Evolutionary conservation across 108 stramenopile genomes (phyloP).

Genomic region (Conticribra guillardii): DNA sequence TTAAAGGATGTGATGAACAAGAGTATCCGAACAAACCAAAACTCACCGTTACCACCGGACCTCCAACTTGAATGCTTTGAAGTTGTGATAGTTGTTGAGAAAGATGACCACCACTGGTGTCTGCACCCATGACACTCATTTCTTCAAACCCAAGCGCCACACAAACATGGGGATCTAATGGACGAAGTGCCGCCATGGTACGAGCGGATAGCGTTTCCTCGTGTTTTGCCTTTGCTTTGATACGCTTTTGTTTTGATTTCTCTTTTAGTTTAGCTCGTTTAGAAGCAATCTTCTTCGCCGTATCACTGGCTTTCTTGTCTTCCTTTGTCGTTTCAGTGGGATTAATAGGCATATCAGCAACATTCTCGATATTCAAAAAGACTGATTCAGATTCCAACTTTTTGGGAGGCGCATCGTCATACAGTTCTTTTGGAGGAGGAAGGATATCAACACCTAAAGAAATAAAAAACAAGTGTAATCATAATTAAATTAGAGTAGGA

Average conservation of each 20-base stretch:
- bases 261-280: slow-evolving; percentile 38
- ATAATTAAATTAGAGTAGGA: neutral
- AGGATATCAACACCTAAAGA: slow-evolving; percentile 30
- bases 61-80: slow-evolving; percentile 26
- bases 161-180: slow-evolving; percentile 42
- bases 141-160: slow-evolving; percentile 51
- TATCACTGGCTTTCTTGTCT: slow-evolving; percentile 32
- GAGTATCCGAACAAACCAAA: too few species aligned
- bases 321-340: slow-evolving; percentile 27
- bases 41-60: slow-evolving; percentile 25
- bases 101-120: slow-evolving; percentile 7
- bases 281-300: slow-evolving; percentile 19
- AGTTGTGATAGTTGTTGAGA: slow-evolving; percentile 21
- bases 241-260: slow-evolving; percentile 31
- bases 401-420: neutral
- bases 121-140: slow-evolving; percentile 22
- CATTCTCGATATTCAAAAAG: slow-evolving; percentile 11
- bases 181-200: slow-evolving; percentile 36
- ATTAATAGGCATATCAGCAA: too few species aligned
- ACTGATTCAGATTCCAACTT: slow-evolving; percentile 1
- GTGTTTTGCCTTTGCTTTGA: slow-evolving; percentile 37
- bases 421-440: slow-evolving; percentile 31
- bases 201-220: slow-evolving; percentile 35
- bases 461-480: neutral
- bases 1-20: too few species aligned